Conservation (phyloP, 306 rosid genomes). For the Calophaca sinica region DNA sequence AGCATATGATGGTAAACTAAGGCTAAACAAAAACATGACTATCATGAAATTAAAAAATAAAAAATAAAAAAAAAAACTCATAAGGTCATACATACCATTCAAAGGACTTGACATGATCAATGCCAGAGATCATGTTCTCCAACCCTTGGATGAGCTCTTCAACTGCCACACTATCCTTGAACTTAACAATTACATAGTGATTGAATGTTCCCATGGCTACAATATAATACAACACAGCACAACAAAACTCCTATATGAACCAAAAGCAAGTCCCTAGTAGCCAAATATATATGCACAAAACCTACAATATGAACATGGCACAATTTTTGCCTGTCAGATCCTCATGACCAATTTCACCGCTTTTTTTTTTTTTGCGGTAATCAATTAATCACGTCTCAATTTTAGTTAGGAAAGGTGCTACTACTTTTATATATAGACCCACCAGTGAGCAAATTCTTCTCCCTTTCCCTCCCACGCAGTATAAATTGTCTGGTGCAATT, state of each 20-base stretch:
- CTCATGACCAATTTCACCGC: constrained; percentile 52
- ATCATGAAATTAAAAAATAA: too few relatives aligned
- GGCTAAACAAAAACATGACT: not conserved
- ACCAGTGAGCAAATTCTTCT: constrained; percentile 45
- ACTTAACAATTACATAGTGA: constrained; percentile 84
- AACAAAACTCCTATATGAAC: constrained; percentile 25
- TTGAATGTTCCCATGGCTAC: constrained; percentile 76
- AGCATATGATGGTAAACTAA: not conserved
- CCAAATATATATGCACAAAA: constrained; percentile 50
- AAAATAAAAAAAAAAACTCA: not conserved
- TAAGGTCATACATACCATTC: constrained; percentile 61
- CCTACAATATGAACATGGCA: not conserved
- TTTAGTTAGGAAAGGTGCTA: constrained; percentile 47
- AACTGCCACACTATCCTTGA: constrained; percentile 71
- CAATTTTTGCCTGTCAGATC: constrained; percentile 44
- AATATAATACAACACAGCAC: not conserved
- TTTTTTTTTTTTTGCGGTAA: constrained; percentile 48
- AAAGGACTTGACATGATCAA: constrained; percentile 74
- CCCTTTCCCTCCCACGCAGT: too few relatives aligned
- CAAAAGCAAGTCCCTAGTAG: constrained; percentile 26
- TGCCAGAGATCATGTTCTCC: constrained; percentile 67
- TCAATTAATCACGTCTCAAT: constrained; percentile 51
- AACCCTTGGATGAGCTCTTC: constrained; percentile 68
- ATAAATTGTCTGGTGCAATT: constrained; percentile 47
- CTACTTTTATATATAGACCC: constrained; percentile 53